Evolutionary conservation across 2,329 filamentous ascomycete species (phyloP).

Genomic region (Ascochyta lentis): DNA sequence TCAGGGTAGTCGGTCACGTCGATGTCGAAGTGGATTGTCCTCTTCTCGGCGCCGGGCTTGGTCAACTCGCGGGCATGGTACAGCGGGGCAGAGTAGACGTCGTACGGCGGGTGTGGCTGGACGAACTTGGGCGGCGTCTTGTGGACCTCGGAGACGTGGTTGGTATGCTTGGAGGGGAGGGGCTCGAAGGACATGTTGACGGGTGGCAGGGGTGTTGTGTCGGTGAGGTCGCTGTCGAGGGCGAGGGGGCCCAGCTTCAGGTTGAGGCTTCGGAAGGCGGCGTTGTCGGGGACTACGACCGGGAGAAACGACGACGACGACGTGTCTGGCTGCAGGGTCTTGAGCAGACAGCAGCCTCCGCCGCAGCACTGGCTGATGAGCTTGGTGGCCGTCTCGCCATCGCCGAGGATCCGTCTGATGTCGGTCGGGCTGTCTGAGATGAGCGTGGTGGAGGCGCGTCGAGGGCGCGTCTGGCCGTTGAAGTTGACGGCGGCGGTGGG

Average conservation of each 20-base stretch:
- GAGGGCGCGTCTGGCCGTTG: conserved; percentile 49
- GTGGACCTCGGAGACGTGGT: conserved; percentile 53
- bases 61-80: conserved; percentile 87
- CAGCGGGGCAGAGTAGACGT: conserved; percentile 89
- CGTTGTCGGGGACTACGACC: conserved; percentile 74
- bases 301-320: conserved; percentile 53
- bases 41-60: conserved; percentile 86
- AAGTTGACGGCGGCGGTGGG: conserved; percentile 45
- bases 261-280: conserved; percentile 79
- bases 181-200: conserved; percentile 76
- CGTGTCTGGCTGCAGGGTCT: conserved; percentile 59
- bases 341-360: conserved; percentile 68
- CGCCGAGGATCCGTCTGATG: conserved; percentile 64
- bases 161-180: conserved; percentile 53
- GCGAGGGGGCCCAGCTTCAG: conserved; percentile 79
- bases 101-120: conserved; percentile 90
- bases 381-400: conserved; percentile 62
- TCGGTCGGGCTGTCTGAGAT: conserved; percentile 66
- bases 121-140: conserved; percentile 85
- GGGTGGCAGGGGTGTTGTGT: conserved; percentile 73
- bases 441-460: conserved; percentile 73
- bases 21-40: conserved; percentile 96
- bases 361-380: conserved; percentile 70
- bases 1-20: conserved; percentile 94
- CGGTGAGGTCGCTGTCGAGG: conserved; percentile 71